phyloP scores from a whole-genome alignment of 768 basidiomycete genomes.

The Nevesoporus exiguus region DNA sequence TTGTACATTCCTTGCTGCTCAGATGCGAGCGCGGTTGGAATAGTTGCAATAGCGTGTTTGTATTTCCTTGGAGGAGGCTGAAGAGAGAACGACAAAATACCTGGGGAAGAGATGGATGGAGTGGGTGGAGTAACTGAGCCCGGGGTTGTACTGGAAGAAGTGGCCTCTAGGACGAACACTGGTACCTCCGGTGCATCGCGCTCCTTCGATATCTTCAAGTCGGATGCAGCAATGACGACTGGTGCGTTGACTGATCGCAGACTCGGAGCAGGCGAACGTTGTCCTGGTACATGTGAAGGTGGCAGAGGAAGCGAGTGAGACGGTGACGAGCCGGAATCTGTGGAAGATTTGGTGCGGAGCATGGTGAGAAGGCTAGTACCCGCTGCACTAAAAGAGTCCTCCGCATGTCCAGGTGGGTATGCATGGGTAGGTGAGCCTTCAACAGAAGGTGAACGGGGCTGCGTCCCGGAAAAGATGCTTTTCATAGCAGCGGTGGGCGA shows the following conservation, averaged over 20 bases:
- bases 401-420: conserved; percentile 36
- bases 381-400: conserved; percentile 57
- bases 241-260: conserved; percentile 22
- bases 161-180: conserved; percentile 7
- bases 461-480: conserved; percentile 22
- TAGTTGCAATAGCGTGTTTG: conserved; percentile 15
- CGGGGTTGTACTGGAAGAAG: conserved; percentile 30
- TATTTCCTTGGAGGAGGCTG: conserved; percentile 33
- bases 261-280: conserved; percentile 26
- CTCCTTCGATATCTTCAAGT: conserved; percentile 40
- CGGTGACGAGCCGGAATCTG: conserved; percentile 23
- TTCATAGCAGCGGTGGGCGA: conserved; percentile 19
- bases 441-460: conserved; percentile 30
- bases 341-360: conserved; percentile 41
- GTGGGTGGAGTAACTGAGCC: conserved; percentile 15
- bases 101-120: conserved; percentile 30
- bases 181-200: conserved; percentile 27
- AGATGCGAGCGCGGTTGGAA: background rate
- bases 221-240: conserved; percentile 24
- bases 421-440: conserved; percentile 40
- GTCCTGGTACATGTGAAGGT: conserved; percentile 8
- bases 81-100: conserved; percentile 31
- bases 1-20: conserved; percentile 22
- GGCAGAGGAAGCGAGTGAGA: conserved; percentile 34
- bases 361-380: conserved; percentile 54